Base-by-base conservation (phyloP, 139 green algal species). In the Picochlorum sp. region DNA sequence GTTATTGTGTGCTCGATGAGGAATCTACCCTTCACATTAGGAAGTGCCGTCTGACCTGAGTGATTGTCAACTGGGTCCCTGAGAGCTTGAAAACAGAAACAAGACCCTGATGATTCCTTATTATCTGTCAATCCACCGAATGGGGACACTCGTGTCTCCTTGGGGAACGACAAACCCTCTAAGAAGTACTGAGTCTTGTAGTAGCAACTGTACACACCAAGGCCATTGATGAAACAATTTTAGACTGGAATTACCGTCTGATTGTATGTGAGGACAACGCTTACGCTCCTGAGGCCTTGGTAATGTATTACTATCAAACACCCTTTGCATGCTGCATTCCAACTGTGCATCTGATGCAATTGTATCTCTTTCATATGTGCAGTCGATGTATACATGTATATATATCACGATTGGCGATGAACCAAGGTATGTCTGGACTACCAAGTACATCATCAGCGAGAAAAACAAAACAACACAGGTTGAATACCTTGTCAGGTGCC, bases 11-110 rank as follows among this genome's bases (percentile, higher is more conserved):
- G 71, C 64, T 77, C 71, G 26, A 57, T 74, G 71, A 77, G 11
- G 71, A 77, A 41, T 50, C 7, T 61, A 68, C 50, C 51, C 70
- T 41, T 49, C 18, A 21, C 23, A 69, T 51, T 75, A 75, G 72
- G 72, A 79, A 79, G 72, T 72, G 68, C 72, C 72, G 65, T 75
- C 72, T 79, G 72, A 79, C 61, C 72, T 79, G 72, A 79, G 67
- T 79, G 72, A 79, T 72, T 79, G 72, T 59, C 18, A 30, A 13
- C 65, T 46, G 66, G 66, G 28, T 66, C 23, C 14, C 51, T 59
- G 51, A 59, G 51, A 59, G 44, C 20, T 58, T 0, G 0, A 24
- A 0, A 56, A 24, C 18, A 56, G 6, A 16, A 14, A 21, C 14
- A 66, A n/a, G 66, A 72, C 50, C 20, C 44, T 50, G 70, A 76